Base-by-base conservation (phyloP, 352 stramenopile genomes). In the Pythium grandisporangium region DNA sequence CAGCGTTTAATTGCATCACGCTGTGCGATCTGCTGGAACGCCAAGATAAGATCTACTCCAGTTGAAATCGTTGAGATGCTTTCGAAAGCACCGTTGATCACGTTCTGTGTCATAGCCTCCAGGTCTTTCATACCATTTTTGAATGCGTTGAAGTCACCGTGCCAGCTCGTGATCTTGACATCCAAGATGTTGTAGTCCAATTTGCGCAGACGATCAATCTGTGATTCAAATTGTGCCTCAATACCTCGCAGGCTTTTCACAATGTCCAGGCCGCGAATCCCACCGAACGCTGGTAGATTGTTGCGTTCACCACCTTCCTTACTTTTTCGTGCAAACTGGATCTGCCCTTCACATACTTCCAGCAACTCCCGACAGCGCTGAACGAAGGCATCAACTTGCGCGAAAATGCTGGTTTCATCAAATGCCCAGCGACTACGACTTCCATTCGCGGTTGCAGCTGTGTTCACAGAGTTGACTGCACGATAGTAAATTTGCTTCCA, bases 41-140 rank as follows among this genome's bases (percentile, higher is more conserved):
- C 88, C 19, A 96, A 77, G 6, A 98, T 81, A 48, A 98, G 68
- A 17, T 95, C 88, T 3, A 97, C 88, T 8, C 80, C 84, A 10
- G 82, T 71, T 4, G 72, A 59, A 10, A 98, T 82, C 7, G 84
- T 94, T 6, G 84, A 89, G 6, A 97, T 62, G 37, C 73, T 93
- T 29, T 97, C 93, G 37, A 98, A 98, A 0, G 87, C 86, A 4
- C 75, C 80, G 42, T 97, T 97, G 50, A 98, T 97, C 5, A 98
- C 84, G 40, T 98, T 98, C 33, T 91, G 78, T 2, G 92, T 96
- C 90, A 97, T 97, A 1, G 92, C 91, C 43, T 98, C 93, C 3
- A 98, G 61, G 48, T 98, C 93, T 54, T 98, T 98, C 58, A 98
- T 89, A 17, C 83, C 85, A 45, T 95, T 96, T 62, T 97, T 98